Percentiles rank a stretch among this genome's conserved stretches.
Evolutionary conservation across 2,329 filamentous ascomycete genomes (phyloP).

Genomic region (Alternaria sp.): DNA sequence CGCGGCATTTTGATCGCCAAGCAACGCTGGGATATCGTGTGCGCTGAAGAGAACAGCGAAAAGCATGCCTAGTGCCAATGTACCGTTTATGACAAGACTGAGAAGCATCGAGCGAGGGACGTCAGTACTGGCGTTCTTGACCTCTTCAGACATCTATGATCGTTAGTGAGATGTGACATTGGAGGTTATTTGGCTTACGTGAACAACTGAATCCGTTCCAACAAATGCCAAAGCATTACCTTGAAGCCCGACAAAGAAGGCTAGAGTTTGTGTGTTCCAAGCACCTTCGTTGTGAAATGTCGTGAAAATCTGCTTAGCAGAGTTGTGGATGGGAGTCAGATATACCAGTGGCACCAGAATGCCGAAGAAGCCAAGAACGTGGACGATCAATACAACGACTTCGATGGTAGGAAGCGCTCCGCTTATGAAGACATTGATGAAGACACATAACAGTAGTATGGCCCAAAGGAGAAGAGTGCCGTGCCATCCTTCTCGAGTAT

Average conservation of each 20-base stretch:
- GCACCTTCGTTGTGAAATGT: slow-evolving; percentile 57
- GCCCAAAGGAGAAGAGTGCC: slow-evolving; percentile 60
- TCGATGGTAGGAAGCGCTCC: slow-evolving; percentile 59
- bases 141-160: slow-evolving; percentile 50
- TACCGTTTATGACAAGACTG: slow-evolving; percentile 53
- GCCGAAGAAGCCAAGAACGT: slow-evolving; percentile 62
- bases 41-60: slow-evolving; percentile 55
- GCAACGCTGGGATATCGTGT: slow-evolving; percentile 35
- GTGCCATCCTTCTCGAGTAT: slow-evolving; percentile 57
- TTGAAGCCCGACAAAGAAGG: slow-evolving; percentile 55
- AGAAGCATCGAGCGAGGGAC: slow-evolving; percentile 55
- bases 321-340: slow-evolving; percentile 49
- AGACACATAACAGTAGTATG: slow-evolving; percentile 51
- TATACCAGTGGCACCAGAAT: slow-evolving; percentile 56
- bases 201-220: slow-evolving; percentile 51
- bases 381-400: slow-evolving; percentile 58
- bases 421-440: slow-evolving; percentile 59
- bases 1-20: slow-evolving; percentile 24
- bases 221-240: slow-evolving; percentile 51
- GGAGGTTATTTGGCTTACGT: slow-evolving; percentile 31
- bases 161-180: slow-evolving; percentile 9
- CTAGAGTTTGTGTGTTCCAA: slow-evolving; percentile 56
- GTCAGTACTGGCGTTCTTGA: slow-evolving; percentile 47
- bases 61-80: slow-evolving; percentile 52
- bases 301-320: slow-evolving; percentile 54